phyloP scores from a whole-genome alignment of 2,329 filamentous ascomycete genomes.

The Byssoonygena ceratinophila region DNA sequence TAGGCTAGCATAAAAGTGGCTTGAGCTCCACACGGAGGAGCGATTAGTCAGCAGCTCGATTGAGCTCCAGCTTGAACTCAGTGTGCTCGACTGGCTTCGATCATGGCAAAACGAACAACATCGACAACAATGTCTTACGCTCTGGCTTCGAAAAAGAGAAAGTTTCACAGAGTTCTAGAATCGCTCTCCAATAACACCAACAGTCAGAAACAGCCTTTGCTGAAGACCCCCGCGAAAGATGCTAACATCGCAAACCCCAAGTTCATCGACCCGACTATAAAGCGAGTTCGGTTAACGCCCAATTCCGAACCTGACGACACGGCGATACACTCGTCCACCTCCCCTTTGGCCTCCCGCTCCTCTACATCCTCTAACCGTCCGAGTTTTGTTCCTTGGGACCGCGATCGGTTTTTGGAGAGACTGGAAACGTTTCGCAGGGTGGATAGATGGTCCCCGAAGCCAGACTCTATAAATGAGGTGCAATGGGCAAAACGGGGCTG shows the following conservation, averaged over 20 bases:
- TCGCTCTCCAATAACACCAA: slow-evolving; percentile 27
- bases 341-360: slow-evolving; percentile 23
- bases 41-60: too few relatives aligned
- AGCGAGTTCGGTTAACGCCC: slow-evolving; percentile 16
- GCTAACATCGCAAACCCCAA: background rate
- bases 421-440: slow-evolving; percentile 84
- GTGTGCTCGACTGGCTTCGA: too few relatives aligned
- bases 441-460: slow-evolving; percentile 88
- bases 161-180: slow-evolving; percentile 39
- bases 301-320: slow-evolving; percentile 10
- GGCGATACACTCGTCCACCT: slow-evolving; percentile 4
- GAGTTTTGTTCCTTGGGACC: slow-evolving; percentile 78
- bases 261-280: slow-evolving; percentile 15
- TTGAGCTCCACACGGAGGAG: too few relatives aligned
- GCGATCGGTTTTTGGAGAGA: slow-evolving; percentile 67
- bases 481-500: slow-evolving; percentile 93
- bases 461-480: slow-evolving; percentile 72
- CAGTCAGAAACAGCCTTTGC: slow-evolving; percentile 8
- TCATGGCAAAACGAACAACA: background rate
- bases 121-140: slow-evolving; percentile 34
- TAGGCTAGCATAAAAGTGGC: too few relatives aligned
- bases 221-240: background rate
- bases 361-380: slow-evolving; percentile 37
- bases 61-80: too few relatives aligned
- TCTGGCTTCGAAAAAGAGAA: slow-evolving; percentile 39